Percentiles rank a stretch among this genome's conserved stretches.
Conservation (phyloP, 2,329 filamentous ascomycete species). For the Lachnellula cervina region DNA sequence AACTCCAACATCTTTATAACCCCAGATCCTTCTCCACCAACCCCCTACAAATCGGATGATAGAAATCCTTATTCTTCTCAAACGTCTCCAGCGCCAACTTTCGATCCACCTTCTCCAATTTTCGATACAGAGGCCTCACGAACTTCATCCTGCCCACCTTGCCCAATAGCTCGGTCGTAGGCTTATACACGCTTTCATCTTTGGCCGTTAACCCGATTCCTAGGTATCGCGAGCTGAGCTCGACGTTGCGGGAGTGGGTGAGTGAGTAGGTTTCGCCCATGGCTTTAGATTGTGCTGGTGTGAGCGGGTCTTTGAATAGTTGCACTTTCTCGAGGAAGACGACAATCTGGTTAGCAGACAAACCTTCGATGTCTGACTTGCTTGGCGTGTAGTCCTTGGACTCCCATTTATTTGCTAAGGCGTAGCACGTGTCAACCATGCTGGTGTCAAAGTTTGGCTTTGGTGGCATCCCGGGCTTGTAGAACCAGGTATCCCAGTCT, state of each 20-base stretch:
- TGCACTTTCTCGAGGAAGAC: slow-evolving; percentile 84
- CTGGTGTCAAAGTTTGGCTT: slow-evolving; percentile 90
- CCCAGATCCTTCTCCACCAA: slow-evolving; percentile 81
- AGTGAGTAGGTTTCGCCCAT: slow-evolving; percentile 75
- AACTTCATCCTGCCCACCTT: slow-evolving; percentile 95
- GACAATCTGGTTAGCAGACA: slow-evolving; percentile 82
- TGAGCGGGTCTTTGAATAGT: slow-evolving; percentile 59
- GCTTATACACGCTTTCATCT: slow-evolving; percentile 63
- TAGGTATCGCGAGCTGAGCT: slow-evolving; percentile 77
- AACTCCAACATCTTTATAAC: background rate
- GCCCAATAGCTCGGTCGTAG: slow-evolving; percentile 70
- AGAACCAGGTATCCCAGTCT: slow-evolving; percentile 89
- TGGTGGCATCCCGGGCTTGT: slow-evolving; percentile 78
- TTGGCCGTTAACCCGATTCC: slow-evolving; percentile 71
- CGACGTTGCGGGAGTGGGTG: slow-evolving; percentile 72
- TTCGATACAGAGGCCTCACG: slow-evolving; percentile 77
- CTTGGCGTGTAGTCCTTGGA: slow-evolving; percentile 59
- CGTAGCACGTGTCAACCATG: slow-evolving; percentile 80
- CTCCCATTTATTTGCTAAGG: slow-evolving; percentile 78
- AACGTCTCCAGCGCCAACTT: slow-evolving; percentile 76
- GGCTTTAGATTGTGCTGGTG: slow-evolving; percentile 58
- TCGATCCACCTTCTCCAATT: slow-evolving; percentile 69
- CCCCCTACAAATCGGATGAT: slow-evolving; percentile 84
- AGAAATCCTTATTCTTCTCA: slow-evolving; percentile 83
- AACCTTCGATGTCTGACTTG: slow-evolving; percentile 63